phyloP scores from a whole-genome alignment of 2,329 filamentous ascomycete genomes.

The Monosporascus ibericus region DNA sequence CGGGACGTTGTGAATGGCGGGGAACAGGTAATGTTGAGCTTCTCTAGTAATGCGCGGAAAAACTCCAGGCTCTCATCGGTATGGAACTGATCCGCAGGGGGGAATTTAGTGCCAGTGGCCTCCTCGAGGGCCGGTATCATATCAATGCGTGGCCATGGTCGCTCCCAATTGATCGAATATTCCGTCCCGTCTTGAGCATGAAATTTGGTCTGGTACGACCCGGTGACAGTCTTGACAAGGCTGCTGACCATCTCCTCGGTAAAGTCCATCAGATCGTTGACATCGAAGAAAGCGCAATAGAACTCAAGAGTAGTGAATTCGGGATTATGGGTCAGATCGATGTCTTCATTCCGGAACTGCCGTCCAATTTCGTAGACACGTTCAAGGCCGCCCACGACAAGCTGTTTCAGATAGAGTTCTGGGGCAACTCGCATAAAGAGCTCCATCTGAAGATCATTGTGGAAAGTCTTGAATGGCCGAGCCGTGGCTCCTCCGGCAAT shows the following conservation, averaged over 20 bases:
- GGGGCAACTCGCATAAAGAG: conserved; percentile 94
- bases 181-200: conserved; percentile 78
- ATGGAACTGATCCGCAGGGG: conserved; percentile 80
- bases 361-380: conserved; percentile 93
- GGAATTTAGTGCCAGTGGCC: conserved; percentile 88
- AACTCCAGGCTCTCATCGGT: conserved; percentile 85
- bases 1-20: conserved; percentile 88
- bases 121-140: conserved; percentile 95
- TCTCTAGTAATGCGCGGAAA: conserved; percentile 67
- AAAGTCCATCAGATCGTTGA: conserved; percentile 83
- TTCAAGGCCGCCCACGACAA: conserved; percentile 88
- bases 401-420: conserved; percentile 94
- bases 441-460: conserved; percentile 93
- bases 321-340: conserved; percentile 92
- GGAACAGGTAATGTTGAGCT: conserved; percentile 70
- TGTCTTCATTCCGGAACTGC: conserved; percentile 91
- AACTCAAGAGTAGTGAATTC: conserved; percentile 98
- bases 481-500: conserved; percentile 95
- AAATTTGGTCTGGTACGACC: conserved; percentile 78
- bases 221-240: conserved; percentile 83
- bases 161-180: conserved; percentile 94
- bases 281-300: conserved; percentile 88
- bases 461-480: conserved; percentile 89
- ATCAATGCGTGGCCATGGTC: conserved; percentile 86
- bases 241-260: conserved; percentile 91